Percentiles rank a stretch among this genome's conserved stretches.
These are phyloP conservation scores for Zarea fungicola DNA, from an alignment of 2,329 filamentous ascomycete species.

Conservation along the genomic window DNA sequence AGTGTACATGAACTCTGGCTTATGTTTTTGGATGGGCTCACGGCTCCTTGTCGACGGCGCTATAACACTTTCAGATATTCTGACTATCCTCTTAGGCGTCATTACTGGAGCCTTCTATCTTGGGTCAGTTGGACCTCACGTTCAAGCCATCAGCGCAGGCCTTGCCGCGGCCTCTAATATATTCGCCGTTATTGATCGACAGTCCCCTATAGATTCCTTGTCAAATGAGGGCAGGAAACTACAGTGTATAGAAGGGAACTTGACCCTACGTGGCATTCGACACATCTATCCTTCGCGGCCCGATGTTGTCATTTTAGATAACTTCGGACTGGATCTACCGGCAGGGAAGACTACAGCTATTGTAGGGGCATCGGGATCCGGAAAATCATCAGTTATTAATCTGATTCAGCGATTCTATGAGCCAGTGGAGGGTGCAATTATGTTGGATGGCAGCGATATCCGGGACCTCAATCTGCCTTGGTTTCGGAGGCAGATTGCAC, in stretches of 20 bases:
- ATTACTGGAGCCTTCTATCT: conserved; percentile 80
- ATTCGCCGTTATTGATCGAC: conserved; percentile 72
- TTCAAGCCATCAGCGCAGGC: conserved; percentile 72
- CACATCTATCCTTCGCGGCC: conserved; percentile 50
- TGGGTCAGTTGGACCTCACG: conserved; percentile 71
- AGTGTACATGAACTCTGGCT: conserved; percentile 70
- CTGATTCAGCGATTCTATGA: conserved; percentile 50
- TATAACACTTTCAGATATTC: conserved; percentile 58
- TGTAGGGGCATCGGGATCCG: conserved; percentile 48
- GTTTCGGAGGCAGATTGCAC: conserved; percentile 41
- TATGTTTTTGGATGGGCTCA: conserved; percentile 75
- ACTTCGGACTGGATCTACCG: conserved; percentile 32
- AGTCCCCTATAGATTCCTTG: conserved; percentile 59
- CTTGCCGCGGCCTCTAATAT: conserved; percentile 77
- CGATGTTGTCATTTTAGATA: conserved; percentile 32
- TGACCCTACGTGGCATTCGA: conserved; percentile 37
- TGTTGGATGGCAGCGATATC: conserved; percentile 32
- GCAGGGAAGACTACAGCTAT: conserved; percentile 43
- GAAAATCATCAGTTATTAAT: conserved; percentile 45
- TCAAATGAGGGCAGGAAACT: conserved; percentile 25
- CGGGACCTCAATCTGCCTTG: conserved; percentile 35
- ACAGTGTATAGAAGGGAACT: conserved; percentile 25
- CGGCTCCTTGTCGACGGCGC: conserved; percentile 59
- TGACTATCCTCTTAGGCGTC: conserved; percentile 74
- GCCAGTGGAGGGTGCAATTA: conserved; percentile 34